A percentile compares a stretch with the other conserved stretches of the same genome.
These are phyloP conservation scores for Artemisia tridentata DNA, from an alignment of 129 eudicot genomes.

Conservation along the genomic window DNA sequence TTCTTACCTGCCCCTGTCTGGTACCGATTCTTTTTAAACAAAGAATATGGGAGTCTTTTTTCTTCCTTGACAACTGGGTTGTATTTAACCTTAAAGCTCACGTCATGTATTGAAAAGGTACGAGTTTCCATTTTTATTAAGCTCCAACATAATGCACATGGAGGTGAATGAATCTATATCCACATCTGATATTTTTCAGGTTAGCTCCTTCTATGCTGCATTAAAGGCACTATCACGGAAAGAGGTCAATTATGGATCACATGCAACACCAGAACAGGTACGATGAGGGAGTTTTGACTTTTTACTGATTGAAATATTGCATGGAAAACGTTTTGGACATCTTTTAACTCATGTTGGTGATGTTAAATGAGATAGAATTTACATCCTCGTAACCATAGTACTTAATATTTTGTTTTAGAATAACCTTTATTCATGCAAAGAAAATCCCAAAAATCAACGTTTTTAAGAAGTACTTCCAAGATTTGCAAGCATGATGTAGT, in stretches of 20 bases:
- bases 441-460: too few relatives aligned
- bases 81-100: constrained; percentile 64
- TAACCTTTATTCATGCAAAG: too few relatives aligned
- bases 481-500: too few relatives aligned
- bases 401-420: too few relatives aligned
- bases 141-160: too few relatives aligned
- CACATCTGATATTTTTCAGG: constrained; percentile 23
- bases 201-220: constrained; percentile 53
- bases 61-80: constrained; percentile 64
- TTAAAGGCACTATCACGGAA: constrained; percentile 60
- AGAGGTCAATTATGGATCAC: constrained; percentile 61
- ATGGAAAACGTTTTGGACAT: background rate
- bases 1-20: constrained; percentile 73
- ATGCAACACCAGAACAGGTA: constrained; percentile 74
- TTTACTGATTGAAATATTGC: background rate
- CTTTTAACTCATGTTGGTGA: too few relatives aligned
- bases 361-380: too few relatives aligned
- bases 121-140: background rate
- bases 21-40: constrained; percentile 73
- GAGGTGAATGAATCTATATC: background rate
- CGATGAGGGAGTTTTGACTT: background rate
- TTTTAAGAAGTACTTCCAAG: too few relatives aligned
- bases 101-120: constrained; percentile 70
- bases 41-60: constrained; percentile 74
- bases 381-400: too few relatives aligned